Evolutionary conservation across 345 rosid species (phyloP), one percentile per base, ranked within the genome.

Genomic region (Isatis tinctoria): DNA sequence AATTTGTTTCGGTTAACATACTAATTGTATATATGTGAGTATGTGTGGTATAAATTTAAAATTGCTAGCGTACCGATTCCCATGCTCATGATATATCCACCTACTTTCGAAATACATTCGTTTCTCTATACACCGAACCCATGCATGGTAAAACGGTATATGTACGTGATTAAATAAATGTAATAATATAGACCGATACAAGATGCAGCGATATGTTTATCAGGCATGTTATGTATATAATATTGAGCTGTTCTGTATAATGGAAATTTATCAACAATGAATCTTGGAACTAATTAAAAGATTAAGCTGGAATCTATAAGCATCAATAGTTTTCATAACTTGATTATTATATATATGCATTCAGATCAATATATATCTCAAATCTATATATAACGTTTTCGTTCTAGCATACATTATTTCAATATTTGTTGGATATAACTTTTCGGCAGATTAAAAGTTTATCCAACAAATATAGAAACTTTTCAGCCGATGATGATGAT

Each of bases 181-280:
- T 13, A 33, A 68, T 52, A 41, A 75, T 68, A 58, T 33, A 41
- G 69, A 69, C 49, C 74, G 74, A 52, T 61, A 68, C 69, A 60
- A 20, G 16, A 74, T 67, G 63, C 62, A 67, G 36, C 67, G 26
- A 27, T 74, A 47, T 32, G 49, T 13, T 65, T 66, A 57, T 16
- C 16, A 65, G 9, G 78, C 72, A 35, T 74, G 16, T 59, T 74
- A 74, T 28, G 37, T 74, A 48, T 66, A 58, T 37, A 20, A 41
- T 37, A 10, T 0, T 16, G 48, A 33, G 36, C 13, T 35, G 9
- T 40, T 62, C 10, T 53, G 56, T 53, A 41, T 2, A 30, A 2
- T 12, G 44, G 30, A 71, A 8, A 48, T 18, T 47, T 47, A 47
- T 18, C 12, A 18, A 47, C 52, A 2, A 47, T 2, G 3, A 8